Evolutionary conservation across 2,329 filamentous ascomycete genomes (phyloP).

Genomic region (Xylariaceae sp.): DNA sequence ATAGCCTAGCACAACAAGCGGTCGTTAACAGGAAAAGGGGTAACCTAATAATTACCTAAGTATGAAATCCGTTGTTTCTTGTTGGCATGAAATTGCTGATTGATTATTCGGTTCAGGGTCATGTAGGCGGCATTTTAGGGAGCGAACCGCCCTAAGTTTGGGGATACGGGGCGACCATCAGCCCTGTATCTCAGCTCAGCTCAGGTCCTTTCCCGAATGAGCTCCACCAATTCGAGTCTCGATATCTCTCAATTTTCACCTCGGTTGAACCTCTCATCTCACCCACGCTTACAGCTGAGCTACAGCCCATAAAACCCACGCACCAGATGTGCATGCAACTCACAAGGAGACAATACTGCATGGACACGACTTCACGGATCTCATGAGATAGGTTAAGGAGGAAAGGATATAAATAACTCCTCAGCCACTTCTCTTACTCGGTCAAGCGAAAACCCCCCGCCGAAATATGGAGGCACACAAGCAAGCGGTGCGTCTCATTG

Average conservation of each 20-base stretch:
- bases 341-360: neutral
- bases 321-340: neutral
- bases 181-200: neutral
- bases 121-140: neutral
- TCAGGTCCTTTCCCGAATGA: conserved; percentile 2
- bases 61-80: too few species aligned
- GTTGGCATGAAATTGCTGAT: too few species aligned
- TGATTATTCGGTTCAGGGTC: too few species aligned
- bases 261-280: neutral
- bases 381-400: neutral
- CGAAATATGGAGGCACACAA: conserved; percentile 58
- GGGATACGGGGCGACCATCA: neutral
- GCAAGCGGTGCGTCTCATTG: conserved; percentile 55
- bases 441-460: neutral
- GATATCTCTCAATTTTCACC: conserved; percentile 16
- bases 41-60: too few species aligned
- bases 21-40: too few species aligned
- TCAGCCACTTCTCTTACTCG: neutral
- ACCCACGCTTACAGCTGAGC: neutral
- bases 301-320: neutral
- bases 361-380: too few species aligned
- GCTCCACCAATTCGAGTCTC: neutral
- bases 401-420: neutral
- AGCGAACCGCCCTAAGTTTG: too few species aligned
- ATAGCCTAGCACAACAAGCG: too few species aligned